Percentiles rank a stretch among this genome's conserved stretches.
phyloP scores from a whole-genome alignment of 495 filamentous ascomycete species.

The Haplographium delicatum region DNA sequence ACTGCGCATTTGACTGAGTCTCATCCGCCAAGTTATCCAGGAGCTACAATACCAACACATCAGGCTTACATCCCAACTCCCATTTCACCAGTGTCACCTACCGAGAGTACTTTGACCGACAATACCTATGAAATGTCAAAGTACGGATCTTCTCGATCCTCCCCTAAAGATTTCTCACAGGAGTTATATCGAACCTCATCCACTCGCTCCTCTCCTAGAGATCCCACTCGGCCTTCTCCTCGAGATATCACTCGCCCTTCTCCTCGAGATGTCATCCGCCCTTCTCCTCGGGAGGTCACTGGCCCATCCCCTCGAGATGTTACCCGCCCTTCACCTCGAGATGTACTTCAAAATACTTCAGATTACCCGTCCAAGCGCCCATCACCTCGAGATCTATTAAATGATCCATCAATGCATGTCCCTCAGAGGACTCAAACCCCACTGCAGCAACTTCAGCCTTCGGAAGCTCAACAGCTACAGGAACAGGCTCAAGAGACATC shows the following conservation, averaged over 20 bases:
- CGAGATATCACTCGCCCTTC: too few species aligned
- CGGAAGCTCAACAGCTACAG: too few species aligned
- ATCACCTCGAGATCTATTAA: too few species aligned
- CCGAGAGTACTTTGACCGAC: not conserved
- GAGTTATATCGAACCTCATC: too few species aligned
- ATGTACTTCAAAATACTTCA: too few species aligned
- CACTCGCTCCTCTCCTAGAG: too few species aligned
- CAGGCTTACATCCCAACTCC: slow-evolving; percentile 12
- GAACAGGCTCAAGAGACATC: not conserved
- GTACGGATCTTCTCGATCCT: not conserved
- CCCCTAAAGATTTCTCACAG: not conserved
- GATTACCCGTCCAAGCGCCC: too few species aligned
- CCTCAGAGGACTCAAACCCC: not conserved
- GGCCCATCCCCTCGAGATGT: too few species aligned
- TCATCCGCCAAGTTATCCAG: not conserved
- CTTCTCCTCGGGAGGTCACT: too few species aligned
- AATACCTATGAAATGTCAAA: not conserved
- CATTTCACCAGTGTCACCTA: not conserved
- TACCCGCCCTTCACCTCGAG: too few species aligned
- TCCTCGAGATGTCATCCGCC: too few species aligned
- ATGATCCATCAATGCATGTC: not conserved
- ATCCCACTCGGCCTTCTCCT: too few species aligned
- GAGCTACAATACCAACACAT: slow-evolving; percentile 9
- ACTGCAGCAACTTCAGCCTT: not conserved
- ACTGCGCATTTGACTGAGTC: not conserved